A percentile compares a stretch with the other conserved stretches of the same genome.
These are phyloP conservation scores for Linum usitatissimum DNA, from an alignment of 345 rosid species.

Conservation along the genomic window DNA sequence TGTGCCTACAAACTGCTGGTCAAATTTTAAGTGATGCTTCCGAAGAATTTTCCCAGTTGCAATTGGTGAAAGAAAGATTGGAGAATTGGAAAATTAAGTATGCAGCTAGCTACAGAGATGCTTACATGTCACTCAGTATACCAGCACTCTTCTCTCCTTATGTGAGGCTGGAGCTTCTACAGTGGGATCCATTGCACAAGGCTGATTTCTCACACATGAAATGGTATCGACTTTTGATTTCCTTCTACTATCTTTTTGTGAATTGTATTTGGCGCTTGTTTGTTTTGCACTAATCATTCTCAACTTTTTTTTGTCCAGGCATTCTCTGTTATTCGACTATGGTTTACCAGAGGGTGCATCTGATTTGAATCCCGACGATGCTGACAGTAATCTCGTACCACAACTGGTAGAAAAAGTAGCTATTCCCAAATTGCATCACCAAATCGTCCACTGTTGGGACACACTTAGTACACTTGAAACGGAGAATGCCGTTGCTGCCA, in stretches of 20 bases:
- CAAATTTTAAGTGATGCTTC: constrained; percentile 78
- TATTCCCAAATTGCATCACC: constrained; percentile 70
- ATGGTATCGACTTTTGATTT: constrained; percentile 34
- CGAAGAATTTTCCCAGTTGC: constrained; percentile 84
- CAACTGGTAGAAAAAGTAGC: constrained; percentile 85
- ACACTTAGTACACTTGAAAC: constrained; percentile 70
- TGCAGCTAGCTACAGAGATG: constrained; percentile 65
- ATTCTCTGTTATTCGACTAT: constrained; percentile 63
- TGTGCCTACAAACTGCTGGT: constrained; percentile 63
- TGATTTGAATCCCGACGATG: constrained; percentile 52
- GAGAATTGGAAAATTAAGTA: constrained; percentile 84
- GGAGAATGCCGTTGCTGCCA: constrained; percentile 72
- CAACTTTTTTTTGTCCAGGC: constrained; percentile 52
- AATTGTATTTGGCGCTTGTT: neutral
- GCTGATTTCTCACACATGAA: constrained; percentile 71
- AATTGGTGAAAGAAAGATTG: constrained; percentile 62
- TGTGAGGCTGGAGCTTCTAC: constrained; percentile 80
- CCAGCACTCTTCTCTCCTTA: constrained; percentile 92
- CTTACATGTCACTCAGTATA: constrained; percentile 74
- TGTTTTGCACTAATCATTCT: neutral
- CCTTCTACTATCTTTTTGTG: neutral
- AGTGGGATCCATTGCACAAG: constrained; percentile 88
- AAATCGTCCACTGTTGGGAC: constrained; percentile 85
- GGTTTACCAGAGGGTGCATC: constrained; percentile 68
- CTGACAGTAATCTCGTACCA: constrained; percentile 81